Evolutionary conservation across 2,329 filamentous ascomycete species (phyloP).

Genomic region (Fusarium miscanthi): DNA sequence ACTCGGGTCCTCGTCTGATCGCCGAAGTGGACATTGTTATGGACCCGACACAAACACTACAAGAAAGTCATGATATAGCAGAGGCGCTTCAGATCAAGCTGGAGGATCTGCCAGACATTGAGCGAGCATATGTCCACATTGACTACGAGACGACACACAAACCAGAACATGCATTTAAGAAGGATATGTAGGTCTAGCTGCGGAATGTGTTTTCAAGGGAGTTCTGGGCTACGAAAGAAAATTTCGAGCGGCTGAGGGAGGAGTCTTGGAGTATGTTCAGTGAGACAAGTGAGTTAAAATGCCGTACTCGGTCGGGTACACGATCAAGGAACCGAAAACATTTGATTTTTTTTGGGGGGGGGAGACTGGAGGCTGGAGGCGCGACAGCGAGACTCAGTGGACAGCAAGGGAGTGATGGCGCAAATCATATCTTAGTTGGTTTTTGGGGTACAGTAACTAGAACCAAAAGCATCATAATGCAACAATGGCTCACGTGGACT

Average conservation of each 20-base stretch:
- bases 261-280: background rate
- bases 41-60: conserved; percentile 77
- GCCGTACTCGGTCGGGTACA: conserved; percentile 5
- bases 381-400: background rate
- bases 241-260: conserved; percentile 14
- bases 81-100: conserved; percentile 95
- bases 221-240: background rate
- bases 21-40: conserved; percentile 98
- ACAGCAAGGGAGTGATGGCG: background rate
- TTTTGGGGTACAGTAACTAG: background rate
- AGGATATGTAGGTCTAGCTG: conserved; percentile 60
- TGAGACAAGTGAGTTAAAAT: conserved; percentile 21
- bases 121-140: conserved; percentile 95
- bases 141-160: conserved; percentile 98
- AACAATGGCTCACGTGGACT: conserved; percentile 20
- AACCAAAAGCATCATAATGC: conserved; percentile 19
- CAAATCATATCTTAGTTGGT: conserved; percentile 14
- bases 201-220: conserved; percentile 14
- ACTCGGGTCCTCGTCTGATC: conserved; percentile 87
- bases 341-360: background rate
- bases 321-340: conserved; percentile 4
- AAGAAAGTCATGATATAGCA: conserved; percentile 89
- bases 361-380: background rate
- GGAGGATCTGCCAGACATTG: conserved; percentile 90
- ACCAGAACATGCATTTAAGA: conserved; percentile 79